Percentiles rank a stretch among this genome's conserved stretches.
Conservation (phyloP, 2,329 filamentous ascomycete species). For the Nemania serpens region DNA sequence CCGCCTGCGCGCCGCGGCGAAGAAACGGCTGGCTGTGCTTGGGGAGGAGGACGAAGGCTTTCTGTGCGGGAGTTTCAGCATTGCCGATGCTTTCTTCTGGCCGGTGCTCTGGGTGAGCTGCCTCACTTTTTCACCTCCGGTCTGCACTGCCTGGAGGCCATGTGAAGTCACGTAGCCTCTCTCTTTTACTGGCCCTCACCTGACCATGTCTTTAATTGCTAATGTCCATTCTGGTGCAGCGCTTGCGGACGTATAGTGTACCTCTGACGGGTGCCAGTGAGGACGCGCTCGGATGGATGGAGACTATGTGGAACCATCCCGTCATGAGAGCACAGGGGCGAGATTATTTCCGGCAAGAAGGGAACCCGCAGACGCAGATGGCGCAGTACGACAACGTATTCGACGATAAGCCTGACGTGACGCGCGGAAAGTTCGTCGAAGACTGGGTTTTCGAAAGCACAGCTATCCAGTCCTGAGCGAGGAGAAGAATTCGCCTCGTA, state of each 20-base stretch:
- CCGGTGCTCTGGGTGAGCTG: conserved; percentile 34
- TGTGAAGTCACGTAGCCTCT: background rate
- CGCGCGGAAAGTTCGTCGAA: conserved; percentile 32
- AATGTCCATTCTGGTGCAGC: background rate
- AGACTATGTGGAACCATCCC: conserved; percentile 40
- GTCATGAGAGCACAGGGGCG: conserved; percentile 27
- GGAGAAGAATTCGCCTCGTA: background rate
- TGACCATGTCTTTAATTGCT: too few relatives aligned
- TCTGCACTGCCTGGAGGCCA: background rate
- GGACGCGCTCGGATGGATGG: conserved; percentile 36
- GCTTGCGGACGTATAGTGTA: conserved; percentile 38
- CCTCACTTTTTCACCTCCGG: background rate
- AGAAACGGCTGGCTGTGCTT: conserved; percentile 24
- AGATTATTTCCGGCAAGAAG: conserved; percentile 38
- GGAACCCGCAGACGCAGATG: conserved; percentile 31
- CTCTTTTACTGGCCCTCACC: too few relatives aligned
- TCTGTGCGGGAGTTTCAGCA: conserved; percentile 38
- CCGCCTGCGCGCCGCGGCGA: conserved; percentile 26
- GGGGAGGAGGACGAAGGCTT: conserved; percentile 35
- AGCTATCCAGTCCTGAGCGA: background rate
- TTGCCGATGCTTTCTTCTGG: conserved; percentile 42
- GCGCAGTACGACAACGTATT: conserved; percentile 37
- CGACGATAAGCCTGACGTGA: conserved; percentile 27
- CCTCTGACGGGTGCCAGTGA: conserved; percentile 34
- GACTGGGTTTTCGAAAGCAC: conserved; percentile 30